Evolutionary conservation across 768 basidiomycete genomes (phyloP).

Genomic region (Boletellus emodensis): DNA sequence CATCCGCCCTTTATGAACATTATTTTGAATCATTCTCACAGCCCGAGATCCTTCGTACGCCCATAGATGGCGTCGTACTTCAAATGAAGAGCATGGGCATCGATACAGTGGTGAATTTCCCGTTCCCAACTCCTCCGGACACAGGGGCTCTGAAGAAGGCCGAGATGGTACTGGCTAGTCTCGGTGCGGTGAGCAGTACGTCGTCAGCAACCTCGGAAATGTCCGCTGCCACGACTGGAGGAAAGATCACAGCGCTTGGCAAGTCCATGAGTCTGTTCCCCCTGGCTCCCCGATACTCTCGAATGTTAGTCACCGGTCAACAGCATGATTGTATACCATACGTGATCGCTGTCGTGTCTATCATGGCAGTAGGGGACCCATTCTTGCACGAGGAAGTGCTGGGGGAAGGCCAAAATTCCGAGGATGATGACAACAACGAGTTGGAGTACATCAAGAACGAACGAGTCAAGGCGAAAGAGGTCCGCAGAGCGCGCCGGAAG

Average conservation of each 20-base stretch:
- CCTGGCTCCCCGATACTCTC: constrained; percentile 88
- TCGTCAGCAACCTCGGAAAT: constrained; percentile 14
- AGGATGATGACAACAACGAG: constrained; percentile 36
- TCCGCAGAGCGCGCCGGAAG: constrained; percentile 57
- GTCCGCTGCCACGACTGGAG: constrained; percentile 36
- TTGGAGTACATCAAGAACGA: constrained; percentile 45
- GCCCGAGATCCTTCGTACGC: constrained; percentile 93
- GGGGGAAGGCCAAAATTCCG: constrained; percentile 39
- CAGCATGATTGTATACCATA: constrained; percentile 93
- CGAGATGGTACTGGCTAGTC: constrained; percentile 71
- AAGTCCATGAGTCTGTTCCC: constrained; percentile 92
- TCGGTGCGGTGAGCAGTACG: constrained; percentile 68
- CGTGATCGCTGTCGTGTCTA: constrained; percentile 86
- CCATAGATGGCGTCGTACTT: constrained; percentile 93
- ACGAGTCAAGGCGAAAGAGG: constrained; percentile 50
- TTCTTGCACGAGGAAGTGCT: constrained; percentile 82
- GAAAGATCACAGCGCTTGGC: constrained; percentile 86
- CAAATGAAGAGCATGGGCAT: constrained; percentile 99
- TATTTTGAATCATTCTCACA: constrained; percentile 83
- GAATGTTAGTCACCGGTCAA: constrained; percentile 83
- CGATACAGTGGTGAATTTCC: constrained; percentile 93
- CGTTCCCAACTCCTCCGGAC: constrained; percentile 96
- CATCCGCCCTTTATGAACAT: constrained; percentile 90
- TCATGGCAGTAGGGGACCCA: constrained; percentile 91
- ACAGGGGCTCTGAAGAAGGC: constrained; percentile 69